Conservation (phyloP, 1,139 yeast species). For the Pichia sp. region DNA sequence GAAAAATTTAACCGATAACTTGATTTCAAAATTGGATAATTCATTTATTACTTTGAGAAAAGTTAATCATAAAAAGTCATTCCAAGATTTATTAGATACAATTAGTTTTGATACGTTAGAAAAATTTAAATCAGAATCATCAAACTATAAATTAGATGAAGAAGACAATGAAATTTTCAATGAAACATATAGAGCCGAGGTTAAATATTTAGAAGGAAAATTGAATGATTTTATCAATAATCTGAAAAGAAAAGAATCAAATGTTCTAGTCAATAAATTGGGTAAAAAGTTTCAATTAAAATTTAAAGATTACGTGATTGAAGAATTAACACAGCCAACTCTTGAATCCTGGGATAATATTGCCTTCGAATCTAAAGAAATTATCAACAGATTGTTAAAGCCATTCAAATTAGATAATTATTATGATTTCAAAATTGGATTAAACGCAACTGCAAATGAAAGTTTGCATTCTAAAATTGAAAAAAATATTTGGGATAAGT, state of each 20-base stretch:
- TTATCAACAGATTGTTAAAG: constrained; percentile 26
- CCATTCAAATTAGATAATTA: constrained; percentile 16
- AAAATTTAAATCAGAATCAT: background rate
- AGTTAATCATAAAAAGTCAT: background rate
- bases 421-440: constrained; percentile 63
- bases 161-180: background rate
- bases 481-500: constrained; percentile 57
- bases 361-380: constrained; percentile 39
- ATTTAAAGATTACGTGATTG: constrained; percentile 37
- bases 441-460: constrained; percentile 38
- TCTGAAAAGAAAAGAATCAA: constrained; percentile 42
- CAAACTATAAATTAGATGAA: constrained; percentile 1
- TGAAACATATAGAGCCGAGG: background rate
- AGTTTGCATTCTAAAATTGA: constrained; percentile 40
- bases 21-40: constrained; percentile 23
- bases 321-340: constrained; percentile 40
- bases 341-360: constrained; percentile 59
- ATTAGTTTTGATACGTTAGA: background rate
- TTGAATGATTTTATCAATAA: constrained; percentile 22
- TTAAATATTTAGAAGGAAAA: constrained; percentile 23
- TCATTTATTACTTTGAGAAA: constrained; percentile 5
- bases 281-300: constrained; percentile 36
- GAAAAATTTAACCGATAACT: constrained; percentile 26
- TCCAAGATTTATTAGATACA: constrained; percentile 1
- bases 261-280: constrained; percentile 33